Evolutionary conservation across 768 basidiomycete genomes (phyloP), one percentile per base, ranked within the genome.

Genomic region (Neoboletus brunneissimus): DNA sequence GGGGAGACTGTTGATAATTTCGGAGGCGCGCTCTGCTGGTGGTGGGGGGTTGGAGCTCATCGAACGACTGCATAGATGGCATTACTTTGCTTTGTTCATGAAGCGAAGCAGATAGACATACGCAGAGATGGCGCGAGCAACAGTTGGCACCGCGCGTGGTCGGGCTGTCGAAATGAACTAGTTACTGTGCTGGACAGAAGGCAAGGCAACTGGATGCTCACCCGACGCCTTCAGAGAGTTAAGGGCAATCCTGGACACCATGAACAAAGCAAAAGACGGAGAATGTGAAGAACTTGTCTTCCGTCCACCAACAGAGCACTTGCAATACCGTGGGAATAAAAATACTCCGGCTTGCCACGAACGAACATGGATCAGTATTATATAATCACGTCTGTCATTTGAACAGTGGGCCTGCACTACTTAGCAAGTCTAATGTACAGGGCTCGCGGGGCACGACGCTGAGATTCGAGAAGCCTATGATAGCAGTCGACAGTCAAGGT

Each of bases 1-100:
- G 20, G 90, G 91, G 42, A 91, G 79, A 70, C 85, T 88, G 76
- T 96, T 86, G 67, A 99, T 87, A 65, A 98, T 83, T 69, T 95
- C 86, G 31, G 88, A 84, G 41, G 96, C 96, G 65, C 89, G 89
- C 76, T 97, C 86, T 18, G 86, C 81, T 50, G 93, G 91, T 18
- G 90, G 88, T 13, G 81, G 86, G 47, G 84, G 81, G 63, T 77
- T 80, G 43, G 82, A 78, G 60, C 87, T 79, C 80, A 89, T 82
- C 18, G 85, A 75, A 56, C 86, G 89, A 65, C 88, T 91, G 64
- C 38, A 67, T 34, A 51, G 32, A 43, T 34, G 49, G 41, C 8
- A 22, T 64, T 40, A 65, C 29, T 43, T 23, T 47, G 55, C 42
- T 52, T 50, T 48, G 37, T 51, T 46, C 34, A 29, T 41, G 23